Base-by-base conservation (phyloP, 768 basidiomycete species). In the Clavulina sp. region DNA sequence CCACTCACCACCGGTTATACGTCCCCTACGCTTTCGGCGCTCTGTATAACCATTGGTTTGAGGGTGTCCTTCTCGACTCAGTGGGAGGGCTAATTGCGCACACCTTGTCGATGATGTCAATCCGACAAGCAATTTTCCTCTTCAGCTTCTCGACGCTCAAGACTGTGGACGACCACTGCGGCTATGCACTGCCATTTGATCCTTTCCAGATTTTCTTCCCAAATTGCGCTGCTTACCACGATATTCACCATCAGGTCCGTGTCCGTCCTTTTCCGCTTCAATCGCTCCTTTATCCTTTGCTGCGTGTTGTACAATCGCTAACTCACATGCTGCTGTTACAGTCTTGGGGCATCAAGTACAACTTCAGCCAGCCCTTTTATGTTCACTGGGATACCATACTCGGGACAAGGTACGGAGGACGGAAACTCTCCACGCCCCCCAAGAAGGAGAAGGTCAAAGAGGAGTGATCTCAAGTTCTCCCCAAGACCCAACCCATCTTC, bases 11-110 rank as follows among this genome's bases (percentile, higher is more conserved):
- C 64, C 75, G 89, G 5, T 78, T 99, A 5, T 93, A 97, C 63
- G 89, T 93, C 4, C 92, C 95, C 1, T 97, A 95, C 61, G 88
- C 95, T 0, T 99, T 84, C 60, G 95, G 95, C 18, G 84, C 95
- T 19, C 70, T 97, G 3, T 99, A 99, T 72, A 99, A 97, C 65
- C 93, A 97, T 63, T 92, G 92, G 0, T 59, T 97, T 32, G 95
- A 99, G 62, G 95, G 92, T 1, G 81, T 99, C 62, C 55, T 93
- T 1, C 73, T 99, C 57, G 95, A 99, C 64, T 76, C 80, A 1
- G 63, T 83, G 28, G 89, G 93, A 38, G 80, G 88, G 0, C 75
- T 67, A 5, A 52, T 96, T 19, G 85, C 92, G 0, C 84, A 97
- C 62, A 60, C 67, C 23, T 21, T 78, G 4, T 71, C 83, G 1